Conservation (phyloP, 2,329 filamentous ascomycete genomes). For the Nemania serpens region DNA sequence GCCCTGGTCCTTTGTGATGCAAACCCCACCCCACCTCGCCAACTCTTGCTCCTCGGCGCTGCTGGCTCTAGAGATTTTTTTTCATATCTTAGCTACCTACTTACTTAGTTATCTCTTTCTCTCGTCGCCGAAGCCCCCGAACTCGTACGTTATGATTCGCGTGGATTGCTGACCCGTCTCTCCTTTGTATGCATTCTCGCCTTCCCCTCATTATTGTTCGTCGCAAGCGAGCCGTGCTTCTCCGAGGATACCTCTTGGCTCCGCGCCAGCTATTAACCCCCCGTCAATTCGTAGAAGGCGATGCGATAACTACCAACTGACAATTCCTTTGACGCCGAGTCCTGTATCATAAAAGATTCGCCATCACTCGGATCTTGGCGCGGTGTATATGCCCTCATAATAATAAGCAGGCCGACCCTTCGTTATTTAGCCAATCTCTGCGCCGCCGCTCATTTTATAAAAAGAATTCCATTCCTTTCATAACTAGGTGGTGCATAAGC, state of each 20-base stretch:
- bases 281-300: background rate
- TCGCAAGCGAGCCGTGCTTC: background rate
- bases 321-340: background rate
- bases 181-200: conserved; percentile 21
- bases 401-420: background rate
- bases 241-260: background rate
- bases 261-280: background rate
- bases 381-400: background rate
- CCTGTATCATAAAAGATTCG: conserved; percentile 2
- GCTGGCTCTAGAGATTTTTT: background rate
- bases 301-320: background rate
- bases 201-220: conserved; percentile 1
- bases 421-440: background rate
- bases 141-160: background rate
- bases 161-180: background rate
- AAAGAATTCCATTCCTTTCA: too few species aligned
- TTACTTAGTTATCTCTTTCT: background rate
- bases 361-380: background rate
- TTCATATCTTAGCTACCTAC: background rate
- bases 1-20: too few species aligned
- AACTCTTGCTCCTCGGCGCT: background rate
- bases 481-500: too few species aligned
- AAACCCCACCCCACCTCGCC: too few species aligned
- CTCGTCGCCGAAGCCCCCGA: background rate
- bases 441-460: background rate